Conservation (phyloP, 345 rosid species). For the Aquilaria yunnanensis region DNA sequence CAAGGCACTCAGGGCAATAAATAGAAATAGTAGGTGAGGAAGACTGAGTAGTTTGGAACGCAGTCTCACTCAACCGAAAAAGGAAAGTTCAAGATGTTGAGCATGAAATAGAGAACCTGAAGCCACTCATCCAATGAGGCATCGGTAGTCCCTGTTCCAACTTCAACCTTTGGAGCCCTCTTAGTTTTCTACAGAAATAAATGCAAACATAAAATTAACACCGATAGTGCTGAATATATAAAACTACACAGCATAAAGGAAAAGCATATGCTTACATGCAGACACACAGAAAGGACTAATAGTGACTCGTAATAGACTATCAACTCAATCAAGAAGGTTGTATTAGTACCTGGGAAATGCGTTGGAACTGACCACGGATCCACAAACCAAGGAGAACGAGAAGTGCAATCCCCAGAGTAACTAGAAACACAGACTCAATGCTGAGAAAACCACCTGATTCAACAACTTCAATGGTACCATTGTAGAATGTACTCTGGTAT, state of each 20-base stretch:
- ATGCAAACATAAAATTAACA: not conserved
- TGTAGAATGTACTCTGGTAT: constrained; percentile 58
- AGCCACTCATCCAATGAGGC: constrained; percentile 84
- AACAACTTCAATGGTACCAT: constrained; percentile 75
- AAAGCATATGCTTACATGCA: not conserved
- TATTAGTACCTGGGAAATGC: constrained; percentile 58
- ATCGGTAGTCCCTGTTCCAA: constrained; percentile 62
- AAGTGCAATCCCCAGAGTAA: constrained; percentile 52
- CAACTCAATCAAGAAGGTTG: not conserved
- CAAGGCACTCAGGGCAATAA: too few relatives aligned
- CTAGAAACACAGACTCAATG: constrained; percentile 73
- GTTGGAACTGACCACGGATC: constrained; percentile 52
- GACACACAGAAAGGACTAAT: not conserved
- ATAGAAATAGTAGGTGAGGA: not conserved
- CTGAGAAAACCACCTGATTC: constrained; percentile 67
- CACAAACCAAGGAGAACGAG: constrained; percentile 49
- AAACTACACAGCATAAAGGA: not conserved
- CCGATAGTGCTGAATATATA: not conserved
- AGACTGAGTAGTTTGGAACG: too few relatives aligned
- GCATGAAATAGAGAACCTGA: constrained; percentile 37
- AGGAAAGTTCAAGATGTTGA: not conserved
- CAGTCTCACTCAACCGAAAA: not conserved
- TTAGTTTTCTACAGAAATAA: constrained; percentile 51
- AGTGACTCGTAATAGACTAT: not conserved
- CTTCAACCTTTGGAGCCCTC: constrained; percentile 72